Percentiles rank a stretch among this genome's conserved stretches.
Conservation (phyloP, 2,329 filamentous ascomycete species). For the Cytospora piceicola region DNA sequence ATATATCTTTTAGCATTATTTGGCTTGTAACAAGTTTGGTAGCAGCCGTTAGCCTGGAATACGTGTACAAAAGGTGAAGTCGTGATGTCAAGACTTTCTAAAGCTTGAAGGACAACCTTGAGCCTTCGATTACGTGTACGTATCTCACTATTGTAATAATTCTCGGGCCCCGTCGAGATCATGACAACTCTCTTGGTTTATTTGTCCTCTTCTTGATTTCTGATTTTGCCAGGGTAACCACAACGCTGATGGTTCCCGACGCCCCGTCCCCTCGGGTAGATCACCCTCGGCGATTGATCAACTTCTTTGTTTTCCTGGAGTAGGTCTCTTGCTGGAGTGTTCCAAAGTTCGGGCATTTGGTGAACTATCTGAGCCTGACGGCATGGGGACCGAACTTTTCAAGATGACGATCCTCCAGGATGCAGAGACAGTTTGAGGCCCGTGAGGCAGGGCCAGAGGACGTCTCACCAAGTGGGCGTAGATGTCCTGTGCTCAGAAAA, state of each 20-base stretch:
- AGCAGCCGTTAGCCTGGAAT: too few species aligned
- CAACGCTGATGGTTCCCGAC: background rate
- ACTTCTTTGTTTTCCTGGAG: background rate
- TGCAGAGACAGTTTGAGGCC: too few species aligned
- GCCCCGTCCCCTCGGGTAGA: background rate
- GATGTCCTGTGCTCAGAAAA: too few species aligned
- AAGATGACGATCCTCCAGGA: too few species aligned
- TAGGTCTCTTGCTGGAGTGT: background rate
- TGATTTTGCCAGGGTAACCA: background rate
- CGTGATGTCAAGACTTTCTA: too few species aligned
- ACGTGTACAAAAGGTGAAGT: too few species aligned
- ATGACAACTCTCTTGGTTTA: background rate
- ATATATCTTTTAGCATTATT: background rate
- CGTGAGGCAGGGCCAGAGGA: too few species aligned
- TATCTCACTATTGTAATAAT: background rate
- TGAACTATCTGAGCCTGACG: too few species aligned
- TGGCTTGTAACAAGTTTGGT: background rate
- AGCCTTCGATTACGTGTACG: background rate
- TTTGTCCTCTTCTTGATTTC: background rate
- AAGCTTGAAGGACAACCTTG: too few species aligned
- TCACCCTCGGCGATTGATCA: background rate
- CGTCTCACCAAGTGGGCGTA: too few species aligned
- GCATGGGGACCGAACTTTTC: too few species aligned
- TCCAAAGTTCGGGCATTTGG: too few species aligned
- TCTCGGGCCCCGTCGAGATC: background rate